A percentile compares a stretch with the other conserved stretches of the same genome.
These are phyloP conservation scores for Tetraselmis chui DNA, from an alignment of 139 green algal species.

Conservation along the genomic window DNA sequence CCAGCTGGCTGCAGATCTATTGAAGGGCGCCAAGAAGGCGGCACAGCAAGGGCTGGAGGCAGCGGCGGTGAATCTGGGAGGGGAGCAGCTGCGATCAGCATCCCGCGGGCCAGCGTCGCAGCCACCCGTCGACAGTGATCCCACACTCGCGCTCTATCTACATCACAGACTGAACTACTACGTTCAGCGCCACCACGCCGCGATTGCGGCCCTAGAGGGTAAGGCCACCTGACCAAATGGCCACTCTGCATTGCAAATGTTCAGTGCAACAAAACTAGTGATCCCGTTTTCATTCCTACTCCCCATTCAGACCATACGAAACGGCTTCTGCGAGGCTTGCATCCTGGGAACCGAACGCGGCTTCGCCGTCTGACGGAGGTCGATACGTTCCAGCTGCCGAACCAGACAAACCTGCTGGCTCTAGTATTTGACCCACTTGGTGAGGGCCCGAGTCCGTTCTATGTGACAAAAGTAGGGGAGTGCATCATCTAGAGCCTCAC, in stretches of 20 bases:
- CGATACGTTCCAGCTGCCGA: constrained; percentile 57
- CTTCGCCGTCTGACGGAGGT: constrained; percentile 42
- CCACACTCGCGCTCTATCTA: no score
- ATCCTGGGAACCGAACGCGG: background rate
- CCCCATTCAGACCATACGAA: background rate
- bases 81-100: no score
- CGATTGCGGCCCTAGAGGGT: background rate
- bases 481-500: background rate
- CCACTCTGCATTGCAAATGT: background rate
- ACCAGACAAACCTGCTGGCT: constrained; percentile 63
- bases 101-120: no score
- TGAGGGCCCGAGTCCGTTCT: background rate
- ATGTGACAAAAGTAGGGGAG: background rate
- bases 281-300: background rate
- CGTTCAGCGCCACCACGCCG: background rate
- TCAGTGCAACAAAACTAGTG: background rate
- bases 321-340: background rate
- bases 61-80: no score
- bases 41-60: no score
- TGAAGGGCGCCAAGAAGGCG: no score
- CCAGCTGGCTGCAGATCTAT: background rate
- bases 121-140: no score
- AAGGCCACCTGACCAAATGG: background rate
- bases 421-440: constrained; percentile 50
- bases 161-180: background rate